These are phyloP conservation scores for Chaetomium sp. DNA, from an alignment of 2,329 filamentous ascomycete species.

Conservation along the genomic window DNA sequence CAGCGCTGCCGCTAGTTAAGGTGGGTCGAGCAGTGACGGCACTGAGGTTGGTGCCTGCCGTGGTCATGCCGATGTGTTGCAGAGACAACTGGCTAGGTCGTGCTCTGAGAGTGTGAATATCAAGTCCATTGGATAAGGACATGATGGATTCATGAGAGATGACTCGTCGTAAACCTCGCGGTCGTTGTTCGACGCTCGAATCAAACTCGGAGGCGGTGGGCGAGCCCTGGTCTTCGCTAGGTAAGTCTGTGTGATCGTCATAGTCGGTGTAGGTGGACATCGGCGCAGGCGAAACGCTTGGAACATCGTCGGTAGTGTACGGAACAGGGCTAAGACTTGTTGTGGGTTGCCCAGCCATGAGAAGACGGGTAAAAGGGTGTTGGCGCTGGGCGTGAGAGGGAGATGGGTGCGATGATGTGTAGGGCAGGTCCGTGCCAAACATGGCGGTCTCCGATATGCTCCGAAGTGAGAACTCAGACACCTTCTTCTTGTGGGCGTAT, in stretches of 20 bases:
- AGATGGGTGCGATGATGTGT: slow-evolving; percentile 16
- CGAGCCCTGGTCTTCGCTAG: slow-evolving; percentile 26
- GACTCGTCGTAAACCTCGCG: slow-evolving; percentile 49
- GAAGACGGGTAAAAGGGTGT: slow-evolving; percentile 11
- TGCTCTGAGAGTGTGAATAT: slow-evolving; percentile 75
- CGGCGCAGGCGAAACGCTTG: slow-evolving; percentile 26
- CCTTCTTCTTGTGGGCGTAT: slow-evolving; percentile 46
- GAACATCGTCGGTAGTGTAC: slow-evolving; percentile 29
- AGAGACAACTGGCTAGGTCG: slow-evolving; percentile 69
- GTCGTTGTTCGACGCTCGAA: slow-evolving; percentile 19
- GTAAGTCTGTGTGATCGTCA: slow-evolving; percentile 23
- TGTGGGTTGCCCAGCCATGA: slow-evolving; percentile 2
- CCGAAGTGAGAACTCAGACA: slow-evolving; percentile 49
- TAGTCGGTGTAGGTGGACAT: slow-evolving; percentile 33
- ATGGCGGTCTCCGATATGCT: slow-evolving; percentile 32
- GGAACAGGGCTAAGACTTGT: slow-evolving; percentile 24
- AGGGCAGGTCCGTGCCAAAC: slow-evolving; percentile 21
- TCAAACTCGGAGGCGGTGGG: slow-evolving; percentile 19
- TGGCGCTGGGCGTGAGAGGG: neutral
- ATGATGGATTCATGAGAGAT: slow-evolving; percentile 84
- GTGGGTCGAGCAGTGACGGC: slow-evolving; percentile 55
- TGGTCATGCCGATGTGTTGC: slow-evolving; percentile 44
- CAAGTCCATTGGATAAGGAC: slow-evolving; percentile 78
- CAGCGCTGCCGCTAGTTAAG: slow-evolving; percentile 37
- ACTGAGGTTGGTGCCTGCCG: slow-evolving; percentile 51